Evolutionary conservation across 805 yeast species (phyloP).

Genomic region (Candida xiaguanensis): DNA sequence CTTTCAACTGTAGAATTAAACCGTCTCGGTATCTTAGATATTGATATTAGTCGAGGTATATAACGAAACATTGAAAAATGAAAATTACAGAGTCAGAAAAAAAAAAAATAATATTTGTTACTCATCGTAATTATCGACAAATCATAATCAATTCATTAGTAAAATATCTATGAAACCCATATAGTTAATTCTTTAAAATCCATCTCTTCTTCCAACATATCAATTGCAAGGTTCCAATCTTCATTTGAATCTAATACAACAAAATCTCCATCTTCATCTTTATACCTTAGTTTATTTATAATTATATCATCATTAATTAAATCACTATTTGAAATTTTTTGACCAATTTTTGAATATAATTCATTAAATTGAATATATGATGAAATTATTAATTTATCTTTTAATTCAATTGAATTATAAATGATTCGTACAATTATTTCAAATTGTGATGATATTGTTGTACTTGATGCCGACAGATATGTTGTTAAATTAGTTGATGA

Average conservation of each 20-base stretch:
- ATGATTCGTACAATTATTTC: slow-evolving; percentile 26
- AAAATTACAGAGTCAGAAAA: background rate
- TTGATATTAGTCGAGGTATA: background rate
- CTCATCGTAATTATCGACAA: background rate
- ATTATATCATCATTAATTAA: slow-evolving; percentile 54
- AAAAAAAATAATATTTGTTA: background rate
- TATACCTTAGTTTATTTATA: slow-evolving; percentile 61
- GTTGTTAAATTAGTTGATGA: slow-evolving; percentile 8
- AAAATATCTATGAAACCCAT: slow-evolving; percentile 32
- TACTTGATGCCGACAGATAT: slow-evolving; percentile 12
- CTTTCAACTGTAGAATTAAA: slow-evolving; percentile 29
- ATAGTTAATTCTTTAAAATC: slow-evolving; percentile 24
- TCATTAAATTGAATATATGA: slow-evolving; percentile 37
- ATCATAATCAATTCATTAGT: slow-evolving; percentile 1
- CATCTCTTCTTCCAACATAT: slow-evolving; percentile 40
- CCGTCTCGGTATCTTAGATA: slow-evolving; percentile 3
- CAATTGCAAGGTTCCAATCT: slow-evolving; percentile 84
- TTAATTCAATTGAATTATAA: slow-evolving; percentile 29
- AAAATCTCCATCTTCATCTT: slow-evolving; percentile 94
- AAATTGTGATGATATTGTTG: slow-evolving; percentile 5
- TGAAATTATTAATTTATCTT: slow-evolving; percentile 24
- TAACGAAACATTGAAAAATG: slow-evolving; percentile 1
- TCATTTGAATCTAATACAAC: slow-evolving; percentile 83
- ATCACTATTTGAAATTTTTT: slow-evolving; percentile 42
- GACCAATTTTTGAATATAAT: slow-evolving; percentile 62